Evolutionary conservation across 305 asterid species (phyloP).

Genomic region (Fraxinus ornus): DNA sequence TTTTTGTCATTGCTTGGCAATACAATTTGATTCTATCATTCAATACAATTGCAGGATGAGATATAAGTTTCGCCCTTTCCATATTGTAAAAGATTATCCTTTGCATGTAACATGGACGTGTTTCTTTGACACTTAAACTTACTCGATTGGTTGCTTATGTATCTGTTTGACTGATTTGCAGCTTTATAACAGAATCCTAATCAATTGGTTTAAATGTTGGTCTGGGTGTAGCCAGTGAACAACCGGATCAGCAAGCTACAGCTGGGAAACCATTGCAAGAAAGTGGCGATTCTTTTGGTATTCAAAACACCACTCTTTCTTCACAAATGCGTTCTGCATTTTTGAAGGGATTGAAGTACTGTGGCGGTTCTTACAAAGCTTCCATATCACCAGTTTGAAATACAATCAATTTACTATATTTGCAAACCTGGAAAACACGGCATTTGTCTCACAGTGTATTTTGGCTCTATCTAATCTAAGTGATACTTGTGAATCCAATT

Average conservation of each 20-base stretch:
- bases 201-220: conserved; percentile 76
- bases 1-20: not conserved
- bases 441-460: not conserved
- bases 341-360: conserved; percentile 62
- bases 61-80: not conserved
- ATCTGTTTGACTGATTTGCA: conserved; percentile 34
- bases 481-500: not conserved
- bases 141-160: not conserved
- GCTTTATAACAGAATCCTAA: conserved; percentile 58
- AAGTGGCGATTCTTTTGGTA: conserved; percentile 37
- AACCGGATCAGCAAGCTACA: conserved; percentile 32
- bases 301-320: conserved; percentile 49
- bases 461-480: not conserved
- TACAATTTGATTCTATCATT: not conserved
- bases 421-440: not conserved
- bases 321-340: conserved; percentile 51
- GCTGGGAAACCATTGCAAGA: conserved; percentile 35
- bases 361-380: conserved; percentile 56
- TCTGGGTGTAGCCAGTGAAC: conserved; percentile 36
- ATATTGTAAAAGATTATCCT: not conserved
- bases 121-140: not conserved
- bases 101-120: not conserved
- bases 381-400: conserved; percentile 49
- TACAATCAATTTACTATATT: not conserved
- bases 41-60: not conserved